phyloP scores from a whole-genome alignment of 192 early-diverging fungal genomes.

The Coemansia sp. region DNA sequence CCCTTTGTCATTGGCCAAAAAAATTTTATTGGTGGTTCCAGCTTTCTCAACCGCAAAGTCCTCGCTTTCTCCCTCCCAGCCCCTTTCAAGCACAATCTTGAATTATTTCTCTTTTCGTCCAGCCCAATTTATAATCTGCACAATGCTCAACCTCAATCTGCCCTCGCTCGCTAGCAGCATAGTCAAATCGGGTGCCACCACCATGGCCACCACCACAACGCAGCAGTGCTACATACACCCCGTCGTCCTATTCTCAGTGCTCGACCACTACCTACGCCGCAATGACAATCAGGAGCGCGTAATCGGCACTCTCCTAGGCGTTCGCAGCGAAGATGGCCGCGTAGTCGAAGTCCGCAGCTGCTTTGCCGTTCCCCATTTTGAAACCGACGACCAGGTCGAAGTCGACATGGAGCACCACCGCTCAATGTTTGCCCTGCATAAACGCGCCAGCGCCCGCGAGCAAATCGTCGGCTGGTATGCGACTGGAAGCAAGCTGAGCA shows the following conservation, averaged over 20 bases:
- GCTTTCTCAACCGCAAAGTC: no score
- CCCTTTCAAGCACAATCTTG: no score
- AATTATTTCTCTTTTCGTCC: no score
- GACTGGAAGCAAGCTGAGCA: conserved; percentile 68
- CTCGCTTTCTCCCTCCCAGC: not conserved
- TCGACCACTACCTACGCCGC: conserved; percentile 90
- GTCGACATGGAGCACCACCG: conserved; percentile 91
- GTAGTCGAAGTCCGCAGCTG: conserved; percentile 89
- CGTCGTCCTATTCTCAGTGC: conserved; percentile 87
- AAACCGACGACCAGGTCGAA: conserved; percentile 76
- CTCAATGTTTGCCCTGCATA: conserved; percentile 87
- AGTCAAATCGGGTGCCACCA: conserved; percentile 31
- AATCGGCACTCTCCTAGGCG: conserved; percentile 91
- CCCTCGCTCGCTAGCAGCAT: conserved; percentile 39
- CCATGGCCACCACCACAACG: conserved; percentile 31
- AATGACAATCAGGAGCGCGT: conserved; percentile 82
- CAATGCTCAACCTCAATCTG: conserved; percentile 57
- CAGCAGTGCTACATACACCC: conserved; percentile 66
- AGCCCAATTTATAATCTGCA: not conserved
- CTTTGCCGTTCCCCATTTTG: conserved; percentile 82
- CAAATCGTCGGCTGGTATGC: conserved; percentile 96
- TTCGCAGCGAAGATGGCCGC: conserved; percentile 83
- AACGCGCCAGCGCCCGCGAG: conserved; percentile 87
- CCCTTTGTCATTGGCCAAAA: no score
- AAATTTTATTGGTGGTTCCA: no score